Evolutionary conservation across 2,329 filamentous ascomycete species (phyloP).

Genomic region (Setomelanomma holmii): DNA sequence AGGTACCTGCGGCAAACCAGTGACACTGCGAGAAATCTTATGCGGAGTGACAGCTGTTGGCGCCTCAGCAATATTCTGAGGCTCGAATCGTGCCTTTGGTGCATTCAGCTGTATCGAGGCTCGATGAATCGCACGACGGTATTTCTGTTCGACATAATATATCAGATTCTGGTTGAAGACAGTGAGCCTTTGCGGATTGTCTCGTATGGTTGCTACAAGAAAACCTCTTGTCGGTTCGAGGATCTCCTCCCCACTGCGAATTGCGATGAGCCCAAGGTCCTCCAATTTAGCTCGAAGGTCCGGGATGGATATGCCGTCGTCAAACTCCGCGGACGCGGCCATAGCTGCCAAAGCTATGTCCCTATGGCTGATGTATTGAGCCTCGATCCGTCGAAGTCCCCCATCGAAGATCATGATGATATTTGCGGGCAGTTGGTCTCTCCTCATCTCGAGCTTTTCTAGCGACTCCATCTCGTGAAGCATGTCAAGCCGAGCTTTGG

Average conservation of each 20-base stretch:
- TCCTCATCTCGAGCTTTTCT: conserved; percentile 10
- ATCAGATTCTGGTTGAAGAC: conserved; percentile 16
- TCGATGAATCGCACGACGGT: conserved; percentile 15
- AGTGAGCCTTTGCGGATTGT: conserved; percentile 7
- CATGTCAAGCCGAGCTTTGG: conserved; percentile 24
- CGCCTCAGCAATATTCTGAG: conserved; percentile 8
- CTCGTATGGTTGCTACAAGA: conserved; percentile 9
- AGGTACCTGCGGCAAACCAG: conserved; percentile 9
- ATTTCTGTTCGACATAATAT: conserved; percentile 18
- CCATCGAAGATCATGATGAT: conserved; percentile 25
- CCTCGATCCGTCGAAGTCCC: conserved; percentile 18
- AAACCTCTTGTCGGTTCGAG: conserved; percentile 22
- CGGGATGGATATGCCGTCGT: conserved; percentile 11
- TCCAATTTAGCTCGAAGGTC: conserved; percentile 8
- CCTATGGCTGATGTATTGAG: conserved; percentile 3
- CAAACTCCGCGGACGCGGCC: conserved; percentile 8
- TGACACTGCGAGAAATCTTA: conserved; percentile 12
- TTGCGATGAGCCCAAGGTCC: neutral
- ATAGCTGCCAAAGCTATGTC: conserved; percentile 21
- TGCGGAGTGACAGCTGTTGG: conserved; percentile 9
- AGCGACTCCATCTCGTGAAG: conserved; percentile 18
- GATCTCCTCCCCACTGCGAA: conserved; percentile 26
- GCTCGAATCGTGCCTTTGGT: conserved; percentile 8
- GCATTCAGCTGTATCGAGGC: conserved; percentile 9
- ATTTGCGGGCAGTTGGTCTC: conserved; percentile 23